These are phyloP conservation scores for Penicillium paneum DNA, from an alignment of 2,329 filamentous ascomycete species.

Conservation along the genomic window DNA sequence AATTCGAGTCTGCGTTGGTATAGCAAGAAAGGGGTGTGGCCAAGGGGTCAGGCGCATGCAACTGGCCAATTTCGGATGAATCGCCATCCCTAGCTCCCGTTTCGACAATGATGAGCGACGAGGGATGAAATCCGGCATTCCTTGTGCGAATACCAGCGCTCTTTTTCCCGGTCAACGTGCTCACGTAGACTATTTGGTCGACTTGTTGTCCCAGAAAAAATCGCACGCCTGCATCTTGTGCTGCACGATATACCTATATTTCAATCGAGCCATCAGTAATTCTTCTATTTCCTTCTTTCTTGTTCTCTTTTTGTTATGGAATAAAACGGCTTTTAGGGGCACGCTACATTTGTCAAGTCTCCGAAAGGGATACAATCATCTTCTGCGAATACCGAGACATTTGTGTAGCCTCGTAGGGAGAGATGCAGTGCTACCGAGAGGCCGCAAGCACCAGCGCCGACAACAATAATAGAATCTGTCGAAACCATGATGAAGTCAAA, in stretches of 20 bases:
- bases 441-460: slow-evolving; percentile 13
- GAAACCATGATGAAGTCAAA: slow-evolving; percentile 18
- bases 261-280: neutral
- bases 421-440: slow-evolving; percentile 7
- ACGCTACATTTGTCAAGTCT: slow-evolving; percentile 4
- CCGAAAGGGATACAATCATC: neutral
- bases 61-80: neutral
- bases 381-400: slow-evolving; percentile 5
- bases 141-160: slow-evolving; percentile 5
- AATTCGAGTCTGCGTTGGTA: neutral
- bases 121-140: slow-evolving; percentile 4
- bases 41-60: neutral
- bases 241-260: slow-evolving; percentile 3
- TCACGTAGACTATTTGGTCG: slow-evolving; percentile 5
- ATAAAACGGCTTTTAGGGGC: neutral
- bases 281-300: neutral
- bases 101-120: slow-evolving; percentile 4
- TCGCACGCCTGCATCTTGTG: slow-evolving; percentile 7
- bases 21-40: slow-evolving; percentile 8
- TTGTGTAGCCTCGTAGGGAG: slow-evolving; percentile 3
- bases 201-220: slow-evolving; percentile 2
- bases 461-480: slow-evolving; percentile 1
- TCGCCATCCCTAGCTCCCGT: neutral
- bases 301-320: neutral
- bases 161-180: slow-evolving; percentile 3